Evolutionary conservation across 345 rosid genomes (phyloP).

Genomic region (Hibiscus tridactylites): DNA sequence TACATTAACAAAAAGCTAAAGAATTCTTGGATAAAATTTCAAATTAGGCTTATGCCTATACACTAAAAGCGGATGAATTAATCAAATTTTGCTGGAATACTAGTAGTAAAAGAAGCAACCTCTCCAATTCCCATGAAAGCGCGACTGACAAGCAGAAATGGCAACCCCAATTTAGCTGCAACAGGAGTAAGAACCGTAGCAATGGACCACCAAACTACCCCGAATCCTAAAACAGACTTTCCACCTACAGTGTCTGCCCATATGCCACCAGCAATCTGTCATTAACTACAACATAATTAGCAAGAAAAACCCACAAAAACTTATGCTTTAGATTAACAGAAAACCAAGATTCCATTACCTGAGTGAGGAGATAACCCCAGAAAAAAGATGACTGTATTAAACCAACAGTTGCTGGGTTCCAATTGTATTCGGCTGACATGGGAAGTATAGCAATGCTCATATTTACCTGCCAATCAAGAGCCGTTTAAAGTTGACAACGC

Average conservation of each 20-base stretch:
- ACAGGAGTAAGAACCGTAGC: slow-evolving; percentile 82
- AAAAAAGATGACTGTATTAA: slow-evolving; percentile 90
- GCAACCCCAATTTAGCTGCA: slow-evolving; percentile 86
- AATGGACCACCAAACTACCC: slow-evolving; percentile 90
- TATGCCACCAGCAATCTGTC: slow-evolving; percentile 84
- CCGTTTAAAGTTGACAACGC: slow-evolving; percentile 19
- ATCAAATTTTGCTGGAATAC: not conserved
- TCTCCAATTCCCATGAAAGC: slow-evolving; percentile 96
- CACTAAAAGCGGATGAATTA: not conserved
- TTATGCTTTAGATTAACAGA: not conserved
- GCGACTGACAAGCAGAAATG: slow-evolving; percentile 73
- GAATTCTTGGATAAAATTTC: not conserved
- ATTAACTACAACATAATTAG: not conserved
- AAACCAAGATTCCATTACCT: slow-evolving; percentile 29
- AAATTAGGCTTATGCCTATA: not conserved
- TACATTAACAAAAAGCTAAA: not conserved
- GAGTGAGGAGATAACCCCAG: slow-evolving; percentile 97
- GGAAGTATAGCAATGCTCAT: slow-evolving; percentile 99
- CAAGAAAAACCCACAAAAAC: not conserved
- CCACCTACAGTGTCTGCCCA: slow-evolving; percentile 97
- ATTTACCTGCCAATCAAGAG: slow-evolving; percentile 59
- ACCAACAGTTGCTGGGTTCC: slow-evolving; percentile 87
- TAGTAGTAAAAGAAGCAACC: slow-evolving; percentile 30
- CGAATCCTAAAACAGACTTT: slow-evolving; percentile 76
- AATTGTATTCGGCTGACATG: slow-evolving; percentile 86